These are phyloP conservation scores for Chlamydomonas applanata DNA, from an alignment of 139 green algal genomes.

Conservation along the genomic window DNA sequence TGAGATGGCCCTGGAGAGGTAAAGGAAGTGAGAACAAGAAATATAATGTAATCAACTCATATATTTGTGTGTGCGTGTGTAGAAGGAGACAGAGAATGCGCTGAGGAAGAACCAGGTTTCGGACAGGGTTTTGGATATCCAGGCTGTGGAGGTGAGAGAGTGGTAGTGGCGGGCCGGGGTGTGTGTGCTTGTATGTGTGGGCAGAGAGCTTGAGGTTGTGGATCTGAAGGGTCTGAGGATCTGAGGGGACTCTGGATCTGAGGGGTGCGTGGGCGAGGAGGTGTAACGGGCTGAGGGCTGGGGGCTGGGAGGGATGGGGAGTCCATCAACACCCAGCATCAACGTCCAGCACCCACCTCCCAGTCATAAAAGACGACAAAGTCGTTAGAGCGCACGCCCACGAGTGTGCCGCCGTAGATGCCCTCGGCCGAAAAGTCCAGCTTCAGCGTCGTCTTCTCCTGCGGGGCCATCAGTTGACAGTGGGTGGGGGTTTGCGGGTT, in stretches of 20 bases:
- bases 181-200: slow-evolving; percentile 1
- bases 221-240: background rate
- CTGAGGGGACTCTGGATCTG: background rate
- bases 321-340: no score
- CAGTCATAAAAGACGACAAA: slow-evolving; percentile 98
- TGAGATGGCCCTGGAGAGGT: slow-evolving; percentile 45
- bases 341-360: slow-evolving; percentile 41
- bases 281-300: no score
- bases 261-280: no score
- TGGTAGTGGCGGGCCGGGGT: background rate
- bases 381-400: slow-evolving; percentile 77
- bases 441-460: slow-evolving; percentile 77
- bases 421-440: slow-evolving; percentile 80
- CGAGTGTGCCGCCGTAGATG: slow-evolving; percentile 86
- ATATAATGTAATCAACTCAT: background rate
- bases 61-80: background rate
- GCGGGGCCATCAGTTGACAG: no score
- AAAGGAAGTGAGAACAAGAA: background rate
- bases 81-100: no score
- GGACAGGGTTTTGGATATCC: no score
- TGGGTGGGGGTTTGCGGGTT: no score
- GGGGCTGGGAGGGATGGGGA: no score
- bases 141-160: no score
- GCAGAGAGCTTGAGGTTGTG: background rate
- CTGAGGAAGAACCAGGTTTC: no score